These are phyloP conservation scores for Pseudogymnoascus sp. DNA, from an alignment of 2,329 filamentous ascomycete genomes.

Conservation along the genomic window DNA sequence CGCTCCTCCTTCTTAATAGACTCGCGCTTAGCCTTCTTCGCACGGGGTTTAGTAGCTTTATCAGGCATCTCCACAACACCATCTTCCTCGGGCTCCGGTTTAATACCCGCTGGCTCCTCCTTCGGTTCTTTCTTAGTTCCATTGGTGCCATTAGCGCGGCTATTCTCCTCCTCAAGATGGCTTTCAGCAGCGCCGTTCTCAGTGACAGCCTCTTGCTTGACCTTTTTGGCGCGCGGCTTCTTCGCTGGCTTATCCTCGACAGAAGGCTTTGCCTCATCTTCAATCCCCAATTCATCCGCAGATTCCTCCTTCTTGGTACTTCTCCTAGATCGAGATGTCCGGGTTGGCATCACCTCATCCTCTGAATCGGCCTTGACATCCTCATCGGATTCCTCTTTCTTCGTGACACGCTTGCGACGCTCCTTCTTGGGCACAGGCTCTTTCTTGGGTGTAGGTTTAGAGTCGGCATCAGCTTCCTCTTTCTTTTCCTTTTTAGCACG, in stretches of 20 bases:
- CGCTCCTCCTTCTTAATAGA: conserved; percentile 13
- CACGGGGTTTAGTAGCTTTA: conserved; percentile 21
- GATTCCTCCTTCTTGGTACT: conserved; percentile 28
- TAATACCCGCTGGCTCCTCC: not conserved
- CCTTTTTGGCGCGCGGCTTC: conserved; percentile 23
- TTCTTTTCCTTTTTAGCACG: conserved; percentile 7
- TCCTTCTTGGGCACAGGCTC: conserved; percentile 12
- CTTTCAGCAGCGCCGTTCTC: not conserved
- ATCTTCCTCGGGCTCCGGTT: conserved; percentile 16
- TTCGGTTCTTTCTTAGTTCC: not conserved
- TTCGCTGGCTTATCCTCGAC: conserved; percentile 16
- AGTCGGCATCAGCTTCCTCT: conserved; percentile 5
- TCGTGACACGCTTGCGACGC: conserved; percentile 30
- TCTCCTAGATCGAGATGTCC: conserved; percentile 27
- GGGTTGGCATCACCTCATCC: conserved; percentile 5
- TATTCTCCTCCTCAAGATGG: conserved; percentile 17
- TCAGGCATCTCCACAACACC: conserved; percentile 22
- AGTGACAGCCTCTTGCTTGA: not conserved
- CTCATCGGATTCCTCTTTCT: conserved; percentile 16
- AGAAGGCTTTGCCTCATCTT: not conserved
- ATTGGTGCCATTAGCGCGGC: not conserved
- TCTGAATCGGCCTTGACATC: conserved; percentile 11
- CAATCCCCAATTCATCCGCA: conserved; percentile 22
- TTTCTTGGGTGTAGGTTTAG: conserved; percentile 11
- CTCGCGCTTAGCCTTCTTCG: conserved; percentile 32